phyloP scores from a whole-genome alignment of 2,329 filamentous ascomycete genomes.

The Fusarium buxicola region DNA sequence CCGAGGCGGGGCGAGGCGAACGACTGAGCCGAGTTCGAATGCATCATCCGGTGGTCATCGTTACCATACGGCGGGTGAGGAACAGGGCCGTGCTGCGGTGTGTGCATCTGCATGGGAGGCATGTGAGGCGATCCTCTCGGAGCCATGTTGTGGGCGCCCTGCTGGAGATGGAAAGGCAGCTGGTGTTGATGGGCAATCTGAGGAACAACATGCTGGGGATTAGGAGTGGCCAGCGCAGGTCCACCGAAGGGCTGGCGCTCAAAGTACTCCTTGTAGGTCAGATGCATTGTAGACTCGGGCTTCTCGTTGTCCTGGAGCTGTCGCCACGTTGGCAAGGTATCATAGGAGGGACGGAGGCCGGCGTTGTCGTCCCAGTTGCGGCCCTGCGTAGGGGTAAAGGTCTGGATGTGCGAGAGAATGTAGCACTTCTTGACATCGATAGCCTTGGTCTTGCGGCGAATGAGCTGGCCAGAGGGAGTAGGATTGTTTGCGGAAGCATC shows the following conservation, averaged over 20 bases:
- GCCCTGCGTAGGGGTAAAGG: slow-evolving; percentile 62
- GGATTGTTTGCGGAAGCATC: slow-evolving; percentile 46
- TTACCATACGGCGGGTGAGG: slow-evolving; percentile 75
- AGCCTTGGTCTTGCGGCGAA: slow-evolving; percentile 77
- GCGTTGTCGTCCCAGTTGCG: slow-evolving; percentile 79
- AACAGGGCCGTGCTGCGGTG: slow-evolving; percentile 75
- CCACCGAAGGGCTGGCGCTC: slow-evolving; percentile 71
- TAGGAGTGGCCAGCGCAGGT: slow-evolving; percentile 74
- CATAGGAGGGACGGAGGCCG: slow-evolving; percentile 85
- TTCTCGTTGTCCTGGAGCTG: slow-evolving; percentile 78
- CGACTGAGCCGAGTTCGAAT: slow-evolving; percentile 83
- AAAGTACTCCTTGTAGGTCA: slow-evolving; percentile 83
- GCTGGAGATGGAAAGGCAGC: slow-evolving; percentile 84
- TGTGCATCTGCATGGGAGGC: slow-evolving; percentile 80
- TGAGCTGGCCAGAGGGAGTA: slow-evolving; percentile 57
- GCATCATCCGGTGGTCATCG: slow-evolving; percentile 91
- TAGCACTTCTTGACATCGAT: slow-evolving; percentile 77
- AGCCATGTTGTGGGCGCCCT: slow-evolving; percentile 74
- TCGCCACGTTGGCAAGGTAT: slow-evolving; percentile 88
- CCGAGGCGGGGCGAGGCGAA: slow-evolving; percentile 86
- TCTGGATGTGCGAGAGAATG: slow-evolving; percentile 66
- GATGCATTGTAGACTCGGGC: slow-evolving; percentile 69
- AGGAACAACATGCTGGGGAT: slow-evolving; percentile 74
- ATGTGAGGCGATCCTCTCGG: slow-evolving; percentile 80
- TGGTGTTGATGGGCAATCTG: slow-evolving; percentile 86